Evolutionary conservation across 768 basidiomycete species (phyloP).

Genomic region (Hirschioporus abietinus): DNA sequence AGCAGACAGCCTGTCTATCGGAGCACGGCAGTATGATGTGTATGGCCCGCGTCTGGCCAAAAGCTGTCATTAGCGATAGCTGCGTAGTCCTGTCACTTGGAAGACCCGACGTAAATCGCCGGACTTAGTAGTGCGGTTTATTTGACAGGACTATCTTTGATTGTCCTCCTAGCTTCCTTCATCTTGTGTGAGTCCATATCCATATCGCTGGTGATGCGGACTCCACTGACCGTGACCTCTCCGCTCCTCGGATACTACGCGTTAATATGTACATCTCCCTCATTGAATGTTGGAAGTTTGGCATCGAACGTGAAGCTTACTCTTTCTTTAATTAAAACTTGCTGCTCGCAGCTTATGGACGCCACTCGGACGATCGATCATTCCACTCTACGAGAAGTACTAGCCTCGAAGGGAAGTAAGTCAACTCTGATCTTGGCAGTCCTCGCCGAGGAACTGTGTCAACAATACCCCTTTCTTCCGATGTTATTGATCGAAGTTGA

Average conservation of each 20-base stretch:
- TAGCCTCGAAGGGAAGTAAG: too few species aligned
- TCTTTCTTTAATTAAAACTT: too few species aligned
- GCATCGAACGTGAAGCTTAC: too few species aligned
- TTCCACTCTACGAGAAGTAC: too few species aligned
- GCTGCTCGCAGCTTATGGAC: too few species aligned
- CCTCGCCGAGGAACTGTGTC: too few species aligned
- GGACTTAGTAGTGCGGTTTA: neutral
- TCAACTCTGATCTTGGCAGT: too few species aligned
- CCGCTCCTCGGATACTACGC: neutral
- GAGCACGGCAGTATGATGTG: too few species aligned
- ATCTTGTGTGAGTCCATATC: neutral
- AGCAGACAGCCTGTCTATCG: neutral
- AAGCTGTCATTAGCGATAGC: neutral
- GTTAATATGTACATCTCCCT: neutral
- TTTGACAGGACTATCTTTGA: too few species aligned
- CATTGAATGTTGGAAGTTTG: neutral
- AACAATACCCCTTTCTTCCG: too few species aligned
- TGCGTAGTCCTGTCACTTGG: neutral
- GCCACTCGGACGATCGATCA: too few species aligned
- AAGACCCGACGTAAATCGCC: neutral
- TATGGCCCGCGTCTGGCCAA: neutral
- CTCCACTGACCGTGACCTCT: neutral
- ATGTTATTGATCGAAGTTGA: too few species aligned
- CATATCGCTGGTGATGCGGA: neutral
- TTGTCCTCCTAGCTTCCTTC: neutral